phyloP scores from a whole-genome alignment of 179 eudicot species.

The Carnegiea gigantea region DNA sequence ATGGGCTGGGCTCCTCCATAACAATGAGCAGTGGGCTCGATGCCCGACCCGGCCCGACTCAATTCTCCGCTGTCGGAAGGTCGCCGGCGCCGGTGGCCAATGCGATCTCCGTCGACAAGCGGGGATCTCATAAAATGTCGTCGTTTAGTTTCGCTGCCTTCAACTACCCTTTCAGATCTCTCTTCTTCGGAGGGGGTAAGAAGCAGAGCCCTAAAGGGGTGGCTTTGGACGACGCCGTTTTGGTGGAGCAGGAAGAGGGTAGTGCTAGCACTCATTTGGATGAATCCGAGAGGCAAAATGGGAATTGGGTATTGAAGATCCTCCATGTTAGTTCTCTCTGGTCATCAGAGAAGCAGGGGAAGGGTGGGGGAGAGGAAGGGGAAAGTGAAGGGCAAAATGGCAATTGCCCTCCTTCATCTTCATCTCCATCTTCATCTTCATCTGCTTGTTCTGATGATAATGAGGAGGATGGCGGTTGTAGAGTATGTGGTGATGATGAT shows the following conservation, averaged over 20 bases:
- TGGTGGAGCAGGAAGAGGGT: slow-evolving; percentile 32
- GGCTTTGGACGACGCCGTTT: slow-evolving; percentile 67
- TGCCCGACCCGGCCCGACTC: slow-evolving; percentile 29
- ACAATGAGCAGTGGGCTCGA: slow-evolving; percentile 31
- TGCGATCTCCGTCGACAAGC: slow-evolving; percentile 28
- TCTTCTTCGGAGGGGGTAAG: slow-evolving; percentile 42
- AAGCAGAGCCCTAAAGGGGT: slow-evolving; percentile 37
- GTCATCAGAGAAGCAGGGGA: slow-evolving; percentile 32
- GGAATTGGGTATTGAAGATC: slow-evolving; percentile 85
- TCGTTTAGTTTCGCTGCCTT: slow-evolving; percentile 36
- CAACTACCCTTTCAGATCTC: slow-evolving; percentile 58
- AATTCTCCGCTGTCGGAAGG: slow-evolving; percentile 28
- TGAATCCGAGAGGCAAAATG: slow-evolving; percentile 34
- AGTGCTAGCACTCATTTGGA: background rate
- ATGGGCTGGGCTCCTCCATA: slow-evolving; percentile 39
- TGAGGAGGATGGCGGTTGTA: slow-evolving; percentile 16
- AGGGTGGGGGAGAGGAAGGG: slow-evolving; percentile 22
- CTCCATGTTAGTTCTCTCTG: slow-evolving; percentile 57
- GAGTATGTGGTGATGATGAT: slow-evolving; percentile 38
- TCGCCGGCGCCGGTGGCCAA: slow-evolving; percentile 24
- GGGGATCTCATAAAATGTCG: slow-evolving; percentile 19
- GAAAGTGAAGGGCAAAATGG: slow-evolving; percentile 30
- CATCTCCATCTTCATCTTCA: slow-evolving; percentile 12
- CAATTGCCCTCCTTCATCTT: slow-evolving; percentile 2
- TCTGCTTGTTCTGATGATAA: slow-evolving; percentile 26